Base-by-base conservation (phyloP, 257 asterid genomes). In the Coffea canephora region DNA sequence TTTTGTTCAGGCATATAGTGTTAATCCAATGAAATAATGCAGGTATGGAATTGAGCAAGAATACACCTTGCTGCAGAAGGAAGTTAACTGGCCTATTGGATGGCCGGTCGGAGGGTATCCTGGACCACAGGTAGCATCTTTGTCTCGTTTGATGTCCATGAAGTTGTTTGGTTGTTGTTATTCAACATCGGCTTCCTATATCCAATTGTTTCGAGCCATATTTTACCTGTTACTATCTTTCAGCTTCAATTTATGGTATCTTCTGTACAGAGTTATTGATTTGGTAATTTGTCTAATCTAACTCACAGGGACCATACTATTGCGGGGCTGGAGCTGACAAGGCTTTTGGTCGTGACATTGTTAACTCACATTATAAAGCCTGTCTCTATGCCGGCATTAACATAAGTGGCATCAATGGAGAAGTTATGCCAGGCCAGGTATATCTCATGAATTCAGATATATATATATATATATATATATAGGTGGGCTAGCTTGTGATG, bases 381-480 rank as follows among this genome's bases (percentile, higher is more conserved):
- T 92, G 96, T 52, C 85, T 92, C 18, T 91, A 92, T 54, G 97
- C 97, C 3, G 96, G 97, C n/a, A 90, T 92, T 41, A 91, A 89
- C 83, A 89, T 92, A 3, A 87, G 91, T 19, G 97, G 97, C 45
- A 88, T 91, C 70, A 92, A 92, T 34, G 97, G 92, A 16, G 96
- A 92, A 76, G 97, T 92, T 18, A 92, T 92, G 97, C 97, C 97
- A 0, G 97, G 91, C 10, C 97, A 92, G 89, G 97, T 90, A 87
- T 55, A 70, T n/a, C 67, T 27, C 43, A 5, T 68, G 74, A 25
- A 27, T 57, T 21, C 34, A 10, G 43, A 34, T 21, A 16, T 52
- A 10, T 39, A 19, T 34, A 18, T 64, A 39, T 39, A 34, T 21
- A 16, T 52, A 10, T 39, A 19, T 45, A 18, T 64, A 39, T 39